These are phyloP conservation scores for Hypoxylon sp. DNA, from an alignment of 2,329 filamentous ascomycete genomes.

Conservation along the genomic window DNA sequence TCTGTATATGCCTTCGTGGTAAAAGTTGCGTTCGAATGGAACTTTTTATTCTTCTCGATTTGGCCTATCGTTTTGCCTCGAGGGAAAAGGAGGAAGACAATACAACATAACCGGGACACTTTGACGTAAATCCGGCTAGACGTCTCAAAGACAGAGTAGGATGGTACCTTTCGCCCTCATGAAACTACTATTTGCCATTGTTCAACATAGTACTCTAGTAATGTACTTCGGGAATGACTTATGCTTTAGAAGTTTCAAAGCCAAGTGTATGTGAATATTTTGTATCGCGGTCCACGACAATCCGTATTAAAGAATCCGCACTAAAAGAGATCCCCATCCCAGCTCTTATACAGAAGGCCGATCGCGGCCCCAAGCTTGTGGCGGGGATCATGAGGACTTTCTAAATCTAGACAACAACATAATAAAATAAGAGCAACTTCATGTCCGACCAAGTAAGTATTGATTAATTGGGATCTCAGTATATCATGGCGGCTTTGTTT, in stretches of 20 bases:
- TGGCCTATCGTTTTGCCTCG: neutral
- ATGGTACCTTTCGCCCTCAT: neutral
- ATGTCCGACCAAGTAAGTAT: neutral
- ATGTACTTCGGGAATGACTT: neutral
- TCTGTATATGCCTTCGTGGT: neutral
- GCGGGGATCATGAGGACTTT: constrained; percentile 27
- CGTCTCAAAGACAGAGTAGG: neutral
- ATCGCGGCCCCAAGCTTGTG: constrained; percentile 29
- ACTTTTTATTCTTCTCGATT: neutral
- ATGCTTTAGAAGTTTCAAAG: neutral
- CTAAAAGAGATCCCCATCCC: constrained; percentile 23
- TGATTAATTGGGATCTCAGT: neutral
- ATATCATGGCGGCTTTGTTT: constrained; percentile 67
- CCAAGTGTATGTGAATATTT: neutral
- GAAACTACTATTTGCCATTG: neutral
- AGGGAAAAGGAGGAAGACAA: neutral
- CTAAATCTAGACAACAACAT: constrained; percentile 9
- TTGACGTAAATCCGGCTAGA: neutral
- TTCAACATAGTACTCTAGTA: neutral
- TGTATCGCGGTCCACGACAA: neutral
- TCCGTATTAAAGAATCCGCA: neutral
- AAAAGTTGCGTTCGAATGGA: neutral
- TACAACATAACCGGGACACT: neutral
- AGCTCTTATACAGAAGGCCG: constrained; percentile 16
- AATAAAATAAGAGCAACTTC: constrained; percentile 2